Evolutionary conservation across 148 eudicot species (phyloP), one percentile per base, ranked within the genome.

Genomic region (Cornus suecica): DNA sequence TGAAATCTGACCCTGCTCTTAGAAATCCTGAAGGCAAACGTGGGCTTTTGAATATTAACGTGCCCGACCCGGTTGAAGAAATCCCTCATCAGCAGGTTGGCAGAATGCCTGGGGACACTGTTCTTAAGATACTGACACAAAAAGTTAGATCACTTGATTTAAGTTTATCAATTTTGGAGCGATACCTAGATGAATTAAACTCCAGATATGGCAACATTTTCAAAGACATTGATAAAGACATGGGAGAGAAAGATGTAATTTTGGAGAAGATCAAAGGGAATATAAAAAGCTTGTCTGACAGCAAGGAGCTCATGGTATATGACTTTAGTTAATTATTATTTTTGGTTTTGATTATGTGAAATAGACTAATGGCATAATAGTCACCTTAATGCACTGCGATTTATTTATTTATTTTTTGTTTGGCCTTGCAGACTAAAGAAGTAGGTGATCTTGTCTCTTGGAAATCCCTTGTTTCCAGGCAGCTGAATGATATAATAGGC

Each of bases 81-180:
- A 76, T 76, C 65, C 94, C 85, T 30, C 96, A 83, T 69, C 94
- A 87, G 74, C 97, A 86, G 67, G 84, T 80, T 52, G 88, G 97
- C 73, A 87, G 99, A 79, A 89, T 92, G 94, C 99, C 99, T 16
- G 97, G 99, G 72, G 99, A 95, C 80, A 91, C 93, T 41, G 99
- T 91, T 80, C 89, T 95, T 51, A 95, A 95, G 91, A 93, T 95
- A 78, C 85, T 95, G 64, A 93, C 93, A 98, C 93, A 95, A 85
- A 95, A 95, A 77, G 97, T 95, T 73, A 80, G 98, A 65, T 83
- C 91, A 10, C 84, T 92, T 65, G 97, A 95, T 84, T 76, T 95
- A 29, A 95, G 88, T 80, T 84, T 95, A 68, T 90, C 94, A 41
- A 92, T 95, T 84, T 77, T 95, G 70, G 99, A 92, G 84, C 74